Conservation (phyloP, 495 filamentous ascomycete species). For the Penicillium malachiteum region DNA sequence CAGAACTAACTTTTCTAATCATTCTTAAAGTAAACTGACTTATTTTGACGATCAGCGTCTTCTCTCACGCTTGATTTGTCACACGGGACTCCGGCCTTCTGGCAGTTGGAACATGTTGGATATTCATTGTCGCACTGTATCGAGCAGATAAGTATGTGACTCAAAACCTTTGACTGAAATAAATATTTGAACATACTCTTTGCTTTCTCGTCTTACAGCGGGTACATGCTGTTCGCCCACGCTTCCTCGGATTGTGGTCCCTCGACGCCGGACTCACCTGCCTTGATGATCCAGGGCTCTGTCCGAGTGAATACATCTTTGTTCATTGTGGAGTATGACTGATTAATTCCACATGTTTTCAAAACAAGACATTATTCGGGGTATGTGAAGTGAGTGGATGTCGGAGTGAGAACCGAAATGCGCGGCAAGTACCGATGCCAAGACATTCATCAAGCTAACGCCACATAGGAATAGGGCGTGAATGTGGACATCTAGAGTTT, state of each 20-base stretch:
- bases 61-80: slow-evolving; percentile 47
- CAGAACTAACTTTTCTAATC: not conserved
- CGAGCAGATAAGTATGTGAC: not conserved
- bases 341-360: not conserved
- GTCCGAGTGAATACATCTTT: slow-evolving; percentile 17
- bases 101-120: slow-evolving; percentile 51
- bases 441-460: slow-evolving; percentile 1
- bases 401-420: slow-evolving; percentile 1
- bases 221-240: slow-evolving; percentile 51
- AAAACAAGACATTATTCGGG: not conserved
- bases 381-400: not conserved
- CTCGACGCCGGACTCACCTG: slow-evolving; percentile 24
- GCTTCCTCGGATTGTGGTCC: slow-evolving; percentile 49
- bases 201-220: slow-evolving; percentile 54
- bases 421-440: slow-evolving; percentile 6
- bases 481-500: too few species aligned
- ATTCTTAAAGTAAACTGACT: slow-evolving; percentile 26
- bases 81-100: slow-evolving; percentile 46
- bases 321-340: slow-evolving; percentile 1
- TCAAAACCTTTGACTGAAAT: not conserved
- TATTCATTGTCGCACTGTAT: slow-evolving; percentile 45
- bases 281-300: slow-evolving; percentile 19
- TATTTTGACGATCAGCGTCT: slow-evolving; percentile 43
- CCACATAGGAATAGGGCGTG: not conserved
- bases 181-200: slow-evolving; percentile 37